A percentile compares a stretch with the other conserved stretches of the same genome.
These are phyloP conservation scores for Diaporthe vaccinii DNA, from an alignment of 2,329 filamentous ascomycete genomes.

Conservation along the genomic window DNA sequence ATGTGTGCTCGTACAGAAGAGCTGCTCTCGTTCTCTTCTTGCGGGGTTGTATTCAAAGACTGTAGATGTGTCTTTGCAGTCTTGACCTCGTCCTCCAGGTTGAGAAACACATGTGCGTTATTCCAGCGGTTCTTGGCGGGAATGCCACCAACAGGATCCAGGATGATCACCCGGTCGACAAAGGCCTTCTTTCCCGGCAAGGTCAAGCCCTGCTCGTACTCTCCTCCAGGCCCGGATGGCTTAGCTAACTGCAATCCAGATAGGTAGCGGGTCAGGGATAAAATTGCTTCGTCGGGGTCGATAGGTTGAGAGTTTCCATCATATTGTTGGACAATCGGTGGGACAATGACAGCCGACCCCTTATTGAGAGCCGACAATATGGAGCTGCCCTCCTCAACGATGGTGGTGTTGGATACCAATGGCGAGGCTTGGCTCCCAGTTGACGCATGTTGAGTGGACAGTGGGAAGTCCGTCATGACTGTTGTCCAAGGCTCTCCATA, in stretches of 20 bases:
- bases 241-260: slow-evolving; percentile 70
- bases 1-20: slow-evolving; percentile 60
- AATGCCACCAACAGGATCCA: slow-evolving; percentile 89
- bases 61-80: slow-evolving; percentile 75
- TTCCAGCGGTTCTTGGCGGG: slow-evolving; percentile 74
- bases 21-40: slow-evolving; percentile 46
- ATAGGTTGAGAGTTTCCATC: slow-evolving; percentile 53
- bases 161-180: slow-evolving; percentile 87
- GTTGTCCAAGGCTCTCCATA: slow-evolving; percentile 78
- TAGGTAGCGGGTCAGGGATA: slow-evolving; percentile 83
- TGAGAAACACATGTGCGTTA: slow-evolving; percentile 87
- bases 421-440: slow-evolving; percentile 39
- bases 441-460: slow-evolving; percentile 53
- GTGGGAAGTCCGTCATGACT: slow-evolving; percentile 70
- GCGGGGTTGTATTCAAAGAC: slow-evolving; percentile 34
- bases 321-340: slow-evolving; percentile 48
- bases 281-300: slow-evolving; percentile 72
- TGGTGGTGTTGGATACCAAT: slow-evolving; percentile 51
- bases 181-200: slow-evolving; percentile 64
- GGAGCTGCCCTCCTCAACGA: slow-evolving; percentile 62
- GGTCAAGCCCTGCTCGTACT: slow-evolving; percentile 44
- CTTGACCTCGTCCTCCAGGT: slow-evolving; percentile 90
- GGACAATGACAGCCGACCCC: slow-evolving; percentile 79
- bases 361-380: slow-evolving; percentile 76
- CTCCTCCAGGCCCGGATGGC: slow-evolving; percentile 54